These are phyloP conservation scores for Irpex rosettiformis DNA, from an alignment of 1,284 basidiomycete species.

Conservation along the genomic window DNA sequence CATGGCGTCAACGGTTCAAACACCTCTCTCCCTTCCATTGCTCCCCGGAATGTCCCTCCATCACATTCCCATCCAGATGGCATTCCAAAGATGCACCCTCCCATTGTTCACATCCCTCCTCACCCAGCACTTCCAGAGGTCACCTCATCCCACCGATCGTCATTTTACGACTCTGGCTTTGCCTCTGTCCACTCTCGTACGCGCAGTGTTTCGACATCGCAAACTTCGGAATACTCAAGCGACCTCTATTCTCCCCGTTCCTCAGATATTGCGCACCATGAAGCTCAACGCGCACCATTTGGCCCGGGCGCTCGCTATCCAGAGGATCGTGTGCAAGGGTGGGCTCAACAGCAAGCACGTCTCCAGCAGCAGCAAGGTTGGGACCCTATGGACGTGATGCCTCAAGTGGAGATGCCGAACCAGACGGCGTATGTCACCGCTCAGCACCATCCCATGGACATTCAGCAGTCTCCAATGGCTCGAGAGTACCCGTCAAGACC, in stretches of 20 bases:
- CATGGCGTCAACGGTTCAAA: constrained; percentile 18
- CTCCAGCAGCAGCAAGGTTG: constrained; percentile 36
- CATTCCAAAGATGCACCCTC: constrained; percentile 36
- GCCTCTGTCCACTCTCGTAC: constrained; percentile 22
- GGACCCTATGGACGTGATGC: constrained; percentile 57
- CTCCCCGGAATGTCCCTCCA: constrained; percentile 55
- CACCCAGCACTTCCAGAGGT: constrained; percentile 43
- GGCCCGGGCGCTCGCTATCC: constrained; percentile 18
- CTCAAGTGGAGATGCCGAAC: constrained; percentile 36
- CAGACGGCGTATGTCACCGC: constrained; percentile 35
- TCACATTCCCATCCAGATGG: constrained; percentile 54
- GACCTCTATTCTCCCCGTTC: constrained; percentile 27
- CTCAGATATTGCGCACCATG: constrained; percentile 19
- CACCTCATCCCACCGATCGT: constrained; percentile 52
- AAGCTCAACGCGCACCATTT: constrained; percentile 20
- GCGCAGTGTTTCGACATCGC: constrained; percentile 34
- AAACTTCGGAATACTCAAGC: constrained; percentile 32
- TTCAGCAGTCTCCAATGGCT: constrained; percentile 48
- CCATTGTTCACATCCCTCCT: constrained; percentile 27
- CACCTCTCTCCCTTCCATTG: constrained; percentile 42
- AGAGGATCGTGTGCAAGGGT: constrained; percentile 15
- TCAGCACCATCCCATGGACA: constrained; percentile 43
- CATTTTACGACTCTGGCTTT: constrained; percentile 39
- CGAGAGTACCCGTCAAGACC: constrained; percentile 46
- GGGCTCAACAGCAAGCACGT: constrained; percentile 14